Base-by-base conservation (phyloP, 805 yeast species). In the Yueomyces sp. region DNA sequence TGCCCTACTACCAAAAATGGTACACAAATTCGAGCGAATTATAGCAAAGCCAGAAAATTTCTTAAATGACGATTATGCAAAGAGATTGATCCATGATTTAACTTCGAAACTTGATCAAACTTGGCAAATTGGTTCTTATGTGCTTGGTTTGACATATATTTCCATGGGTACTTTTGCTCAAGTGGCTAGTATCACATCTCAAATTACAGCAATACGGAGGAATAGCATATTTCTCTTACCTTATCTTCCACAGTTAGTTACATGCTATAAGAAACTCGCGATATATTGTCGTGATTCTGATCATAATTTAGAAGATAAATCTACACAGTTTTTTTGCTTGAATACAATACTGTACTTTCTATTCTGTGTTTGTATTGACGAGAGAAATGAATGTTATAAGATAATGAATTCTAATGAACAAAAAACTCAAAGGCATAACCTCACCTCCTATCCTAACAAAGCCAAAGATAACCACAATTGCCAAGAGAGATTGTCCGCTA, bases 321-420 rank as follows among this genome's bases (percentile, higher is more conserved):
- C 62, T 1, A 40, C 46, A 1, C 37, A 52, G 8, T 43, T 59
- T 3, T 58, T 60, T 45, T 51, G 53, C 39, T 45, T 56, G 12
- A 45, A 56, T 34, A 54, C 64, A 3, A 47, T 59, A 9, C 31
- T 60, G 4, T 62, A 44, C 44, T 50, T 50, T 38, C 43, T 57
- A 4, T 42, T 45, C 26, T 51, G 42, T 29, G 52, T 53, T 5
- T 47, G 54, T 37, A 51, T 59, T 28, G 61, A 56, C 11, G 43
- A 36, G 28, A 47, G 54, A 45, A 44, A 50, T 9, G 12, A 11
- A 5, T 31, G 11, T 31, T 31, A 8, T 31, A 7, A 31, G 11
- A 19, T 19, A 19, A 19, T 19, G 19, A 19, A 19, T 19, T 19
- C 19, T 19, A 31, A 31, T 31, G 34, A 31, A 31, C 7, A 31